Evolutionary conservation across 306 rosid genomes (phyloP).

Genomic region (Hippophae rhamnoides): DNA sequence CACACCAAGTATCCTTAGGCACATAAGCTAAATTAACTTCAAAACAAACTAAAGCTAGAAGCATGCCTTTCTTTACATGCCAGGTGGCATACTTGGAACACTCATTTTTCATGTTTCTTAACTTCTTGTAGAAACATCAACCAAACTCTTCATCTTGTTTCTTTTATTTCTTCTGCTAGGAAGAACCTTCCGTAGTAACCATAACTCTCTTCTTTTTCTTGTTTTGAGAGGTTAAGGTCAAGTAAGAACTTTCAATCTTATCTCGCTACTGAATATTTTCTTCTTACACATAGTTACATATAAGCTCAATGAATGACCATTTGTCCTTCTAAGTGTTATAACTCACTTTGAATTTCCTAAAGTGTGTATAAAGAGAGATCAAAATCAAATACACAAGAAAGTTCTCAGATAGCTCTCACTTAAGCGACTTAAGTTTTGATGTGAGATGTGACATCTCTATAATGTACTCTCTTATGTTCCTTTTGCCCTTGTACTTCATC

Average conservation of each 20-base stretch:
- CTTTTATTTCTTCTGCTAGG: neutral
- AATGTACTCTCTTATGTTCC: too few relatives aligned
- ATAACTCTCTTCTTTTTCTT: neutral
- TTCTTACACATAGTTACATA: neutral
- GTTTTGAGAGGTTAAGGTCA: too few relatives aligned
- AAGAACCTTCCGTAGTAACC: neutral
- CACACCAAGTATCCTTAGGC: too few relatives aligned
- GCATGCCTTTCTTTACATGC: neutral
- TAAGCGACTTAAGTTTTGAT: too few relatives aligned
- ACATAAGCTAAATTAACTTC: too few relatives aligned
- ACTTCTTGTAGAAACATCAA: neutral
- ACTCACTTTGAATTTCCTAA: too few relatives aligned
- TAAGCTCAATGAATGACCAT: neutral
- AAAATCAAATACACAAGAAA: neutral
- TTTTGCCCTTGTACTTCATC: too few relatives aligned
- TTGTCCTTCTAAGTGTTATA: neutral
- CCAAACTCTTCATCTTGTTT: neutral
- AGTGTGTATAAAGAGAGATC: neutral
- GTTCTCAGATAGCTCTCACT: neutral
- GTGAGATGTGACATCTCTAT: too few relatives aligned
- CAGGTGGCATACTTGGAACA: neutral
- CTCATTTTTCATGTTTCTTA: neutral
- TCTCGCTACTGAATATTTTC: too few relatives aligned
- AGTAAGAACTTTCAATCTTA: too few relatives aligned
- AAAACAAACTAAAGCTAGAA: too few relatives aligned